phyloP scores from a whole-genome alignment of 208 protist genomes.

The Novymonas esmeraldas region DNA sequence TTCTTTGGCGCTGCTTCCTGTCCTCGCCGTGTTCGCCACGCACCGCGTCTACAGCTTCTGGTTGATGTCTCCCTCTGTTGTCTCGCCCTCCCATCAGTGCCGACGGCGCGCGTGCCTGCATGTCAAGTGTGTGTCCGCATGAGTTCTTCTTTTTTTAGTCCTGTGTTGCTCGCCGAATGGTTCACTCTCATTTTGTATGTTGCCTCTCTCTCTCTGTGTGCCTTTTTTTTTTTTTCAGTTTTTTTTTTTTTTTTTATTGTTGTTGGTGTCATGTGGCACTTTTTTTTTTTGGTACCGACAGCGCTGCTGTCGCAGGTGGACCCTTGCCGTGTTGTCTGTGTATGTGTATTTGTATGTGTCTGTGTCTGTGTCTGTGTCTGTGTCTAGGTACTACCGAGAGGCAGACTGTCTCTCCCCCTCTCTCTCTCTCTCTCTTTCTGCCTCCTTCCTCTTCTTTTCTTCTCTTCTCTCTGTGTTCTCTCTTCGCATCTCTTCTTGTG shows the following conservation, averaged over 20 bases:
- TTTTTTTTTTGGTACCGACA: background rate
- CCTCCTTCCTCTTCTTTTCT: background rate
- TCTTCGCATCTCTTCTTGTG: background rate
- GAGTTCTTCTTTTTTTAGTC: slow-evolving; percentile 6
- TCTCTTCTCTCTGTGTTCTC: background rate
- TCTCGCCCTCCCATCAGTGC: no score
- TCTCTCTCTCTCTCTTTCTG: slow-evolving; percentile 1
- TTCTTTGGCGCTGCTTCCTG: background rate
- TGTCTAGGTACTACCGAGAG: background rate
- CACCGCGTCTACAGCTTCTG: no score
- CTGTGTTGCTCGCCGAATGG: no score
- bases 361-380: slow-evolving; percentile 17
- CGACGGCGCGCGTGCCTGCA: no score
- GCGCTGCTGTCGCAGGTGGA: background rate
- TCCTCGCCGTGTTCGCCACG: background rate
- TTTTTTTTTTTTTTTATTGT: slow-evolving; percentile 5
- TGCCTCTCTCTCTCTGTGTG: background rate
- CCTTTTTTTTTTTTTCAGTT: slow-evolving; percentile 2
- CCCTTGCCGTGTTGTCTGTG: slow-evolving; percentile 6
- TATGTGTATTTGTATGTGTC: slow-evolving; percentile 19
- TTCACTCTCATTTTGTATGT: background rate
- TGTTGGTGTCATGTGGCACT: background rate
- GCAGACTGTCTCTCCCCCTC: slow-evolving; percentile 7
- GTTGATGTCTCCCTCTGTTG: no score
- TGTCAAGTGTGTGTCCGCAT: no score